Base-by-base conservation (phyloP, 2,329 filamentous ascomycete genomes). In the Rhynchosporium agropyri region DNA sequence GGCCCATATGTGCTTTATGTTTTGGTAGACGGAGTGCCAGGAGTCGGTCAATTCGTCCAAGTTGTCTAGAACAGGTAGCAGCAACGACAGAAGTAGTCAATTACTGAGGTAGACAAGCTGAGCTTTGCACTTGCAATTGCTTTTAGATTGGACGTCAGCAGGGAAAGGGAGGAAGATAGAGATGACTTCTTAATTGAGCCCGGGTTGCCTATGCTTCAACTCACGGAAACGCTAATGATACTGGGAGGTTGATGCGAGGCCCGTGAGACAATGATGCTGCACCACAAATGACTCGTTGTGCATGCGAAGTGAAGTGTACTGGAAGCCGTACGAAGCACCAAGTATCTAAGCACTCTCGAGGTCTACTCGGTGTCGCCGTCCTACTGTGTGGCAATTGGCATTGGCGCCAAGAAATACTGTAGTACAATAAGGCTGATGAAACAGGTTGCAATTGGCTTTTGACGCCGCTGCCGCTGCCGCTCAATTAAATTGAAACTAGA, bases 1-100 rank as follows among this genome's bases (percentile, higher is more conserved):
- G 84, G 84, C 48, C 83, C 84, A 63, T 87, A 86, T 73, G 81
- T 86, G 45, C 72, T 87, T 26, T 88, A 84, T 69, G 79, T 86
- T 49, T 74, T 86, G 26, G 66, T 67, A n/a, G 72, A 75, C 65
- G 72, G 72, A 42, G 65, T 74, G 51, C 73, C 73, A 36, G 65
- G 63, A 36, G 63, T 73, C 36, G 73, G 73, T 33, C 72, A 74
- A 54, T 72, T 73, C 60, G 72, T 74, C 20, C 65, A 65, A 29
- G 66, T 72, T 62, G 64, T 60, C 33, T 60, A 49, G 49, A 29
- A 33, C 20, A 6, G 20, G 13, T 6, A 26, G 33, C 4, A 13
- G 7, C 13, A 51, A 36, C 70, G 54, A 67, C n/a, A 12, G 31
- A 49, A 20, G 33, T 42, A 12, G 36, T 20, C 20, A 20, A 29